Conservation (phyloP, 2,329 filamentous ascomycete species). For the Hawksworthiomyces lignivorus region DNA sequence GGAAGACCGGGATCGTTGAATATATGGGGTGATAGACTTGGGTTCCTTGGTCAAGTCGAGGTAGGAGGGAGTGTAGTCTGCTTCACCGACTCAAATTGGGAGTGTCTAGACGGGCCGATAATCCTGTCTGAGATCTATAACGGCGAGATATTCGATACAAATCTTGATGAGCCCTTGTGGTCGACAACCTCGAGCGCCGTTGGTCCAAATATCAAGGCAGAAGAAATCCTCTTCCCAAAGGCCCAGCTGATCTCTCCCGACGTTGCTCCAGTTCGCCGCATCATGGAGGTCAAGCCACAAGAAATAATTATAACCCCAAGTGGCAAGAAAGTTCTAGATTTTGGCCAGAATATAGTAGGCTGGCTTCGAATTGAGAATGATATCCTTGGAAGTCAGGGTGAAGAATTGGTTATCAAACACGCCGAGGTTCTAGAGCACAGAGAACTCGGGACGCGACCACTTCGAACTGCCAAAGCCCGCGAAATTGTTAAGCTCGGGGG, state of each 20-base stretch:
- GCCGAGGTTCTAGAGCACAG: slow-evolving; percentile 43
- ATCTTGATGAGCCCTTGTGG: slow-evolving; percentile 13
- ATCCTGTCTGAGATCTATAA: slow-evolving; percentile 39
- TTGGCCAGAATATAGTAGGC: slow-evolving; percentile 52
- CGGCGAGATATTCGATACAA: slow-evolving; percentile 42
- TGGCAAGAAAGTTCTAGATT: slow-evolving; percentile 45
- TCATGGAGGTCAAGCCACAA: slow-evolving; percentile 22
- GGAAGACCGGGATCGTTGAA: slow-evolving; percentile 16
- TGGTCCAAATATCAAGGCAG: slow-evolving; percentile 19
- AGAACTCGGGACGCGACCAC: slow-evolving; percentile 32
- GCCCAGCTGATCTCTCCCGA: slow-evolving; percentile 31
- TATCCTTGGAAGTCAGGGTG: slow-evolving; percentile 26
- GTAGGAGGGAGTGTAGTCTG: neutral
- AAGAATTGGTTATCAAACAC: slow-evolving; percentile 28
- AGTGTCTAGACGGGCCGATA: slow-evolving; percentile 16
- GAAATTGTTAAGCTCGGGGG: slow-evolving; percentile 29
- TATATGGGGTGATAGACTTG: slow-evolving; percentile 2
- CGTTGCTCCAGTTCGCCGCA: slow-evolving; percentile 35
- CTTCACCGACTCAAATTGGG: too few relatives aligned
- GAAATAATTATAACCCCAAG: slow-evolving; percentile 24
- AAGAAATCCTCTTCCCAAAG: slow-evolving; percentile 22
- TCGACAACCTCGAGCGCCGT: slow-evolving; percentile 17
- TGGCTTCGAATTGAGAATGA: slow-evolving; percentile 29
- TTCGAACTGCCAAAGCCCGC: slow-evolving; percentile 33
- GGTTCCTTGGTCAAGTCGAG: slow-evolving; percentile 16